Percentiles rank a stretch among this genome's conserved stretches.
Conservation (phyloP, 2,329 filamentous ascomycete genomes). For the Fonsecaea erecta region DNA sequence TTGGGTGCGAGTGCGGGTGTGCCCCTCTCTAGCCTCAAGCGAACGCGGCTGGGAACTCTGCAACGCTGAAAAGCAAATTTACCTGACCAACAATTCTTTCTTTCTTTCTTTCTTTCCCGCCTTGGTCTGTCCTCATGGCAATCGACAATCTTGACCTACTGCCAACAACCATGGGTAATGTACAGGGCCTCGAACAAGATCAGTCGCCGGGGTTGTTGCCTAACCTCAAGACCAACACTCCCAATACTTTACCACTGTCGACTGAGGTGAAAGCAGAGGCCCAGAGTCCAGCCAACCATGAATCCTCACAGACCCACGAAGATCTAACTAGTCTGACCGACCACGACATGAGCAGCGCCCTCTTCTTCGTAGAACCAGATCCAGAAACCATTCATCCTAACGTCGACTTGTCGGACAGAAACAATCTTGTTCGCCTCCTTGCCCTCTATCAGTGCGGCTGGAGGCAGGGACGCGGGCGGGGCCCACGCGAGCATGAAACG, state of each 20-base stretch:
- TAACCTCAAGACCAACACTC: background rate
- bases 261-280: background rate
- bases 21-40: background rate
- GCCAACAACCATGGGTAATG: background rate
- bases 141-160: conserved; percentile 6
- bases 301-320: background rate
- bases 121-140: conserved; percentile 5
- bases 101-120: background rate
- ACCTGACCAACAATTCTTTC: conserved; percentile 2
- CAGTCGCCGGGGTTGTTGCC: background rate
- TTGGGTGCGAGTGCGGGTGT: conserved; percentile 1
- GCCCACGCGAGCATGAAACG: conserved; percentile 21
- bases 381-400: conserved; percentile 19
- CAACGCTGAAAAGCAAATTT: background rate
- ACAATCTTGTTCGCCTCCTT: conserved; percentile 24
- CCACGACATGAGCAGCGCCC: background rate
- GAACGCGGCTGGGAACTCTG: background rate
- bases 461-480: conserved; percentile 20
- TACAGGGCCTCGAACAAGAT: background rate
- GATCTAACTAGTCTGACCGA: background rate
- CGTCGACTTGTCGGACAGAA: conserved; percentile 14
- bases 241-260: conserved; percentile 8
- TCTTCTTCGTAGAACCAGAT: conserved; percentile 4
- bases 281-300: background rate
- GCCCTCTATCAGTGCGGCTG: conserved; percentile 19